Base-by-base conservation (phyloP, 1,284 basidiomycete species). In the Apiotrichum veenhuisii region DNA sequence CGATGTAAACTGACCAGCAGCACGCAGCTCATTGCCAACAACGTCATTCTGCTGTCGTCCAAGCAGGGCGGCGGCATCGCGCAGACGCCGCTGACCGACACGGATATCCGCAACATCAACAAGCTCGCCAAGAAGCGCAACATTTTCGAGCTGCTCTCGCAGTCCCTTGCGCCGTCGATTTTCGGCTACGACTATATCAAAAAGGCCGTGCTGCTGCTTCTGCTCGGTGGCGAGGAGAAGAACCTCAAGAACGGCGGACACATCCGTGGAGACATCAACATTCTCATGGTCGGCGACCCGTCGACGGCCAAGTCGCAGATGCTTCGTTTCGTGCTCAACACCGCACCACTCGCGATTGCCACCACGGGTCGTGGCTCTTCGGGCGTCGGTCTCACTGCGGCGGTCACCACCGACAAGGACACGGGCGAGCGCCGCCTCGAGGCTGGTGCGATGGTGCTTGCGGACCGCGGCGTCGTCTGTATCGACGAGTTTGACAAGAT, bases 401-500 rank as follows among this genome's bases (percentile, higher is more conserved):
- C 96, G 10, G 96, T 99, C 14, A 98, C 95, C 11, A 97, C 89
- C 2, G 96, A 99, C 80, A 90, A 89, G 76, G 96, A 98, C 74
- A 98, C 96, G 18, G 82, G 81, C 67, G 96, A 99, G 74, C 85
- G 96, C 55, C 82, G 95, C 58, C 84, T 98, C 47, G 96, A 98
- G 79, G 96, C 95, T 10, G 96, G 96, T 58, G 96, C 96, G 15
- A 98, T 99, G 96, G 96, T 99, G 34, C 85, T 99, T 47, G 96
- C 96, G n/a, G 96, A 99, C 77, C 87, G 94, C 61, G 96, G 96
- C 22, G 93, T 98, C 15, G 95, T 98, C 46, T 99, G 95, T 78
- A 98, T 99, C 68, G 96, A 99, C 78, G 95, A 99, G 78, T 99
- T 99, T 71, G 95, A 99, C 83, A 99, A 99, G 77, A 98, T 99